Conservation (phyloP, 805 yeast species). For the Cephaloascus fragrans region DNA sequence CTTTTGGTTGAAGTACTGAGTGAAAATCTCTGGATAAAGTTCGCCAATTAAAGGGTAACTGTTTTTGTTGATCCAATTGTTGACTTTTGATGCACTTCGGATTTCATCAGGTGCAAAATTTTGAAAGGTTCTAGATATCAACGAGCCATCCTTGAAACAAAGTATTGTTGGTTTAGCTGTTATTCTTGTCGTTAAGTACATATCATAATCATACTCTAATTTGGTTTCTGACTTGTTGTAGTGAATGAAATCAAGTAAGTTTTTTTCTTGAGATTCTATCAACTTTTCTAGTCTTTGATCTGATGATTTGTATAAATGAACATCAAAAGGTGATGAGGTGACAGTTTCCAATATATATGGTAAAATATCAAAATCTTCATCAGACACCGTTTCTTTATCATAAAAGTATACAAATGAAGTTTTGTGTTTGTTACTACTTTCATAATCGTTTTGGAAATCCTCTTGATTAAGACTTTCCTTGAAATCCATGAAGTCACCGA, state of each 20-base stretch:
- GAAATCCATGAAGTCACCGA: not conserved
- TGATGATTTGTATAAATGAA: slow-evolving; percentile 42
- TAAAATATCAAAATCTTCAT: slow-evolving; percentile 55
- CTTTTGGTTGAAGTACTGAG: slow-evolving; percentile 21
- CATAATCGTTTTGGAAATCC: not conserved
- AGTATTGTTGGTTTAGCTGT: slow-evolving; percentile 55
- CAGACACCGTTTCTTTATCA: slow-evolving; percentile 37
- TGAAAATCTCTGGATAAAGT: slow-evolving; percentile 28
- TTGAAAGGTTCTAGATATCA: slow-evolving; percentile 43
- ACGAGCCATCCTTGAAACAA: slow-evolving; percentile 47
- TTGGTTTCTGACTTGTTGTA: slow-evolving; percentile 22
- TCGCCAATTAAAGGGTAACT: slow-evolving; percentile 45
- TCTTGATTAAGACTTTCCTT: not conserved
- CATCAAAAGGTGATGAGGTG: slow-evolving; percentile 45
- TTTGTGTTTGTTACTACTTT: slow-evolving; percentile 22
- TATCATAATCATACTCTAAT: slow-evolving; percentile 29
- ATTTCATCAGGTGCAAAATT: slow-evolving; percentile 57
- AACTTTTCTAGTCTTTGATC: slow-evolving; percentile 29
- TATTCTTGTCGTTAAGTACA: slow-evolving; percentile 40
- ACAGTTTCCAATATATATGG: slow-evolving; percentile 53
- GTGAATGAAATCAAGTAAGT: slow-evolving; percentile 32
- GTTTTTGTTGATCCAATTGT: slow-evolving; percentile 38
- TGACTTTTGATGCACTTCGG: slow-evolving; percentile 37
- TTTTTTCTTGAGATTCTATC: slow-evolving; percentile 28
- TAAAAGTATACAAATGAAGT: slow-evolving; percentile 45